phyloP scores from a whole-genome alignment of 768 basidiomycete species.

The Tylopilus subfusipes region DNA sequence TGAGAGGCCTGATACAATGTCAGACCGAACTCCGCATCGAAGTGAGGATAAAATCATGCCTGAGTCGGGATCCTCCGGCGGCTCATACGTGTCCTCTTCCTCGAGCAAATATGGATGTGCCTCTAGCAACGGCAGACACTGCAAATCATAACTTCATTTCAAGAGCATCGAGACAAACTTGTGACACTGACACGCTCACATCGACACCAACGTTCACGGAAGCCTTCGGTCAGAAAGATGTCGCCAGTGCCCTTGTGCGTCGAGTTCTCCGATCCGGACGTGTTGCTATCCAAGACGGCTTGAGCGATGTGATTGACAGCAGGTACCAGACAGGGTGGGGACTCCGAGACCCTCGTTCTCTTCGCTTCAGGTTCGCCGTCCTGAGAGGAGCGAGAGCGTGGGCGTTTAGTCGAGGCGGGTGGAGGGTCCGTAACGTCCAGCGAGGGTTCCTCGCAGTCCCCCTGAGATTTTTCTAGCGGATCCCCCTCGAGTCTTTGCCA shows the following conservation, averaged over 20 bases:
- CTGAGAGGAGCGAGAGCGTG: constrained; percentile 25
- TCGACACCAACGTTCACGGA: constrained; percentile 76
- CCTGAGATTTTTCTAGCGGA: neutral
- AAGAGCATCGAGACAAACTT: neutral
- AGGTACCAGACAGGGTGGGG: constrained; percentile 54
- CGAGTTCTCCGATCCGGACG: constrained; percentile 15
- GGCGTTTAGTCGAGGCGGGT: constrained; percentile 41
- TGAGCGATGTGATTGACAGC: constrained; percentile 44
- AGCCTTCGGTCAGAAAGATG: constrained; percentile 70
- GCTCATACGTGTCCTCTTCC: constrained; percentile 82
- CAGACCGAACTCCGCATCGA: neutral
- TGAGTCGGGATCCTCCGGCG: constrained; percentile 83
- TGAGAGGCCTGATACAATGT: constrained; percentile 47
- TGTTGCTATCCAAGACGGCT: constrained; percentile 35
- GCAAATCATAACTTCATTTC: constrained; percentile 1
- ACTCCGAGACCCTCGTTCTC: constrained; percentile 37
- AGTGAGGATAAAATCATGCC: constrained; percentile 35
- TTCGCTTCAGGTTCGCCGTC: constrained; percentile 41
- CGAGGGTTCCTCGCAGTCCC: constrained; percentile 10
- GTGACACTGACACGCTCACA: constrained; percentile 50
- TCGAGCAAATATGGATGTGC: constrained; percentile 59
- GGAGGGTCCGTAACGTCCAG: constrained; percentile 28
- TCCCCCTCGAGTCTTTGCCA: constrained; percentile 53
- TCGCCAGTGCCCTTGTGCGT: constrained; percentile 57
- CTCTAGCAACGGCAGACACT: constrained; percentile 62